Evolutionary conservation across 805 yeast species (phyloP).

Genomic region (Candida anglica): DNA sequence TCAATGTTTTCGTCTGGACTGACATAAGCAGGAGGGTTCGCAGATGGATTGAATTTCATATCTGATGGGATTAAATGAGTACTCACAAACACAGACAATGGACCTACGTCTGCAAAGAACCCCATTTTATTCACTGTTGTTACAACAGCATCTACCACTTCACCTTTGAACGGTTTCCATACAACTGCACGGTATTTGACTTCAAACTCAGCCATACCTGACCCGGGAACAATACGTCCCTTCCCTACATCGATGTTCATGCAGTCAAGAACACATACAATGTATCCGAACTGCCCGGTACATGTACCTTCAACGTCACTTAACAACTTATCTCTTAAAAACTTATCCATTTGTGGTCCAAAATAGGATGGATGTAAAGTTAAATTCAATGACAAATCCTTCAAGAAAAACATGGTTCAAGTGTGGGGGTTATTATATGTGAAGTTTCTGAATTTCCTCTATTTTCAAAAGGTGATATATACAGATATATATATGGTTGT

Average conservation of each 20-base stretch:
- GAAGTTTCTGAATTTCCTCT: too few species aligned
- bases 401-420: slow-evolving; percentile 42
- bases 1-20: slow-evolving; percentile 93
- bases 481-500: too few species aligned
- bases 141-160: slow-evolving; percentile 95
- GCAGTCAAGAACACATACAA: slow-evolving; percentile 91
- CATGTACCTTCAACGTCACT: slow-evolving; percentile 98
- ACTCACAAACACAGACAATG: slow-evolving; percentile 89
- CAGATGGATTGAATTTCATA: slow-evolving; percentile 89
- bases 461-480: too few species aligned
- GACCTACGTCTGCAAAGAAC: slow-evolving; percentile 97
- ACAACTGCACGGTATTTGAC: slow-evolving; percentile 96
- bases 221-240: slow-evolving; percentile 85
- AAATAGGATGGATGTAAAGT: slow-evolving; percentile 96
- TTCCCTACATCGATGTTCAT: slow-evolving; percentile 93
- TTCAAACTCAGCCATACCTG: slow-evolving; percentile 94
- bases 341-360: slow-evolving; percentile 97
- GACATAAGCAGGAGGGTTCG: slow-evolving; percentile 97
- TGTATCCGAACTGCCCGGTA: slow-evolving; percentile 98
- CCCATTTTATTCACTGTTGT: slow-evolving; percentile 94
- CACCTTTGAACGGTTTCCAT: slow-evolving; percentile 98
- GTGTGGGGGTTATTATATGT: too few species aligned
- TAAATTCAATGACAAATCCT: slow-evolving; percentile 86
- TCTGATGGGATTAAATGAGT: slow-evolving; percentile 93
- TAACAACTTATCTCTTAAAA: slow-evolving; percentile 79